These are phyloP conservation scores for Ogataea paraovalis DNA, from an alignment of 805 yeast genomes.

Conservation along the genomic window DNA sequence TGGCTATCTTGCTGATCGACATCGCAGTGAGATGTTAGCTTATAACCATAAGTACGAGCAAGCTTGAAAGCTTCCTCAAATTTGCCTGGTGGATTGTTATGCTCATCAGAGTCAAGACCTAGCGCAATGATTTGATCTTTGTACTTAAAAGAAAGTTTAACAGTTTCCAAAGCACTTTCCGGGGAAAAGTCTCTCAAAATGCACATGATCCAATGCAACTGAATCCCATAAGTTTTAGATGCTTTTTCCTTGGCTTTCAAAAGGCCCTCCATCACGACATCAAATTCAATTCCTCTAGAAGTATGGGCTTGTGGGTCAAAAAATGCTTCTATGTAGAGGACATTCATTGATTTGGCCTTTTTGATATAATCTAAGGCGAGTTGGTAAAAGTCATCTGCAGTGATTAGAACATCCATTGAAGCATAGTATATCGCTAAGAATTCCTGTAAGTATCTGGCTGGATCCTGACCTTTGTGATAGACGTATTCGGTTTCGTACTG, in stretches of 20 bases:
- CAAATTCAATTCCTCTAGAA: conserved; percentile 37
- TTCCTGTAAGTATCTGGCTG: conserved; percentile 39
- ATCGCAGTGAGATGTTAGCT: conserved; percentile 41
- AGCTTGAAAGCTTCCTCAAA: conserved; percentile 36
- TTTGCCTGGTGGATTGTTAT: conserved; percentile 40
- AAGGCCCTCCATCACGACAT: conserved; percentile 37
- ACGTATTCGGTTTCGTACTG: conserved; percentile 29
- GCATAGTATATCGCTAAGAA: conserved; percentile 44
- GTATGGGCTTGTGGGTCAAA: conserved; percentile 48
- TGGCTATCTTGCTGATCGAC: conserved; percentile 45
- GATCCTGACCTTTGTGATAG: conserved; percentile 33
- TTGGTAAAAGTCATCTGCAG: conserved; percentile 40
- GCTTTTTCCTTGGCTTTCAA: conserved; percentile 40
- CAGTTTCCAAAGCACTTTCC: conserved; percentile 35
- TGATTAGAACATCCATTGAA: conserved; percentile 42
- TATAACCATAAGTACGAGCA: conserved; percentile 33
- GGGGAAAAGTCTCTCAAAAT: conserved; percentile 43
- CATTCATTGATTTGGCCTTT: conserved; percentile 37
- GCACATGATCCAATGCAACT: conserved; percentile 42
- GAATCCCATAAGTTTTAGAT: conserved; percentile 30
- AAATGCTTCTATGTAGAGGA: conserved; percentile 42
- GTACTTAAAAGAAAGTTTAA: conserved; percentile 30
- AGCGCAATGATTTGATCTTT: conserved; percentile 38
- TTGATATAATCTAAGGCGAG: conserved; percentile 41
- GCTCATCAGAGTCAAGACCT: conserved; percentile 43